These are phyloP conservation scores for Erodium chrysanthum DNA, from an alignment of 441 rosid genomes.

Conservation along the genomic window DNA sequence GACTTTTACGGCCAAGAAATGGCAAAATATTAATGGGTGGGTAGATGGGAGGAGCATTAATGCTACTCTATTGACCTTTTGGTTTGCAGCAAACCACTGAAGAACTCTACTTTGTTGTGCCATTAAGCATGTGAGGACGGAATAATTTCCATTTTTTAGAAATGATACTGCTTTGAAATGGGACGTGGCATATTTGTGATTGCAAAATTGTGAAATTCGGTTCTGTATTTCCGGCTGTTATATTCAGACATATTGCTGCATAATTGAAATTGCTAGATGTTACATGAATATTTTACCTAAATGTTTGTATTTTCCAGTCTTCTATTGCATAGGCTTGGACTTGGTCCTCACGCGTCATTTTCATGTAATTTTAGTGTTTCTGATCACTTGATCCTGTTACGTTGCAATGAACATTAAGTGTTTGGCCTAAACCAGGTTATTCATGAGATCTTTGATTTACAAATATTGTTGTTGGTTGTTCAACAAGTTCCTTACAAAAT, in stretches of 20 bases:
- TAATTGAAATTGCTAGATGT: background rate
- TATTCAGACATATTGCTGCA: background rate
- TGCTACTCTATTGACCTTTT: constrained; percentile 3
- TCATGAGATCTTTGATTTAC: background rate
- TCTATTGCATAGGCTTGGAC: background rate
- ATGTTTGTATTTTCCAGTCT: background rate
- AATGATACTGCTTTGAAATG: background rate
- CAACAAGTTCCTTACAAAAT: background rate
- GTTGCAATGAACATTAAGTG: background rate
- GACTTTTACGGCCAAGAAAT: background rate
- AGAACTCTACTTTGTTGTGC: constrained; percentile 6
- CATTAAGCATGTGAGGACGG: background rate
- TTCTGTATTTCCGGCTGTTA: background rate
- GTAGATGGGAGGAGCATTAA: constrained; percentile 20
- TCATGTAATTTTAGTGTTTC: background rate
- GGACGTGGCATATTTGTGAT: background rate
- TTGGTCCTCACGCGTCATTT: background rate
- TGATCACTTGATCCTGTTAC: background rate
- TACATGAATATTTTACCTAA: background rate
- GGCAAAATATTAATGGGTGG: constrained; percentile 1
- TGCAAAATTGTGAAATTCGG: background rate
- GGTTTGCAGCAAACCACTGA: background rate
- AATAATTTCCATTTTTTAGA: background rate
- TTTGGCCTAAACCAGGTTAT: background rate
- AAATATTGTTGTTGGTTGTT: background rate